Base-by-base conservation (phyloP, 208 protist species). In the Perkinsela sp. region DNA sequence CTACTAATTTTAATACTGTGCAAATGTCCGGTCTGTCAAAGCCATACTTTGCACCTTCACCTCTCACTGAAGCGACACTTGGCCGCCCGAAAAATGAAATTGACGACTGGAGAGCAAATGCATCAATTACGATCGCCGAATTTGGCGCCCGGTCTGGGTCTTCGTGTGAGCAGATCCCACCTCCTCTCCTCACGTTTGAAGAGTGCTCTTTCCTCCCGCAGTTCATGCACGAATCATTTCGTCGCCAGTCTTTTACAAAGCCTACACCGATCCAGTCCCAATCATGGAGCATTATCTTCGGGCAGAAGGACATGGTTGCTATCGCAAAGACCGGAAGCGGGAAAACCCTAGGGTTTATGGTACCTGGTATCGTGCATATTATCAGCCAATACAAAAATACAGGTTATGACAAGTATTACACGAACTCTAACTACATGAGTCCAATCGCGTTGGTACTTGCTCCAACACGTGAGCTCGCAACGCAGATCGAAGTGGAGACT, bases 311-410 rank as follows among this genome's bases (percentile, higher is more conserved):
- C 72, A 72, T 93, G 22, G 81, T 95, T 28, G 88, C 80, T 31
- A 78, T 93, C 48, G 86, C 91, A 0, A 78, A 91, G 71, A 96
- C 92, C 30, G 92, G 92, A 68, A 91, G 83, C 31, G 92, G 92
- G 67, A 92, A 94, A 81, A 93, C 91, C 30, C 87, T 93, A 76
- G 85, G 81, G 1, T 94, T 94, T 78, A 88, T 89, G 74, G 80
- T 94, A 30, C 89, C 91, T 1, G 84, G 78, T 0, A 77, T 90
- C 22, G 72, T 93, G 72, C 85, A 92, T 76, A 84, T 94, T 40
- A 83, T 85, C 78, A 79, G 80, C 0, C 88, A 94, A 77, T 83
- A 80, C 13, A 80, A 82, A 69, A 77, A 90, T 57, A 77, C 83
- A 69, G 77, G 75, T 16, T 85, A 87, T 16, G 89, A 93, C 31